Conservation (phyloP, 768 basidiomycete species). For the Cyclocybe aegerita region DNA sequence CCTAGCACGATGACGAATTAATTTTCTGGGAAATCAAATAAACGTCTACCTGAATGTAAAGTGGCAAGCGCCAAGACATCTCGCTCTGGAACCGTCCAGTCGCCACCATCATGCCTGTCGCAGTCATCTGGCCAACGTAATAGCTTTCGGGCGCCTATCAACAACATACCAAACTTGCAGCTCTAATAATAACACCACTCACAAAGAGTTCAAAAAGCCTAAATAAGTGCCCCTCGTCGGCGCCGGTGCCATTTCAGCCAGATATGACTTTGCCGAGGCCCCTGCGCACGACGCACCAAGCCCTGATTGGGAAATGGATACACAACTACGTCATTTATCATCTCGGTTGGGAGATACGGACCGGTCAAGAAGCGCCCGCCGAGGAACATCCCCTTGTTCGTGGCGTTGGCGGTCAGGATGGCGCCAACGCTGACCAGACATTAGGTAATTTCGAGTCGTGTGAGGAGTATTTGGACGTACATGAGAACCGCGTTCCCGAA, state of each 20-base stretch:
- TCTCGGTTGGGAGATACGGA: conserved; percentile 10
- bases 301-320: conserved; percentile 21
- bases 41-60: conserved; percentile 43
- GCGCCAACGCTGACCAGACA: conserved; percentile 38
- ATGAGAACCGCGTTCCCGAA: conserved; percentile 44
- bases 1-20: conserved; percentile 17
- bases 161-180: neutral
- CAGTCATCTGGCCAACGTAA: conserved; percentile 54
- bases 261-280: conserved; percentile 48
- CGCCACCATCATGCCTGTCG: conserved; percentile 55
- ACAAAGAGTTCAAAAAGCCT: conserved; percentile 55
- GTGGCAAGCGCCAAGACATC: conserved; percentile 47
- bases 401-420: conserved; percentile 48
- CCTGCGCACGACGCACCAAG: conserved; percentile 44
- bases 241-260: conserved; percentile 51
- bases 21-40: neutral
- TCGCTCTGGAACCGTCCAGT: conserved; percentile 42
- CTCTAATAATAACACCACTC: conserved; percentile 7
- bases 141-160: conserved; percentile 27
- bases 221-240: conserved; percentile 48
- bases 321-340: neutral
- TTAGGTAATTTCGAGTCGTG: neutral
- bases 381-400: conserved; percentile 39
- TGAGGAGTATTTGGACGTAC: conserved; percentile 24
- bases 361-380: conserved; percentile 53